These are phyloP conservation scores for Cryptosporidium ryanae DNA, from an alignment of 169 alveolate species.

Conservation along the genomic window DNA sequence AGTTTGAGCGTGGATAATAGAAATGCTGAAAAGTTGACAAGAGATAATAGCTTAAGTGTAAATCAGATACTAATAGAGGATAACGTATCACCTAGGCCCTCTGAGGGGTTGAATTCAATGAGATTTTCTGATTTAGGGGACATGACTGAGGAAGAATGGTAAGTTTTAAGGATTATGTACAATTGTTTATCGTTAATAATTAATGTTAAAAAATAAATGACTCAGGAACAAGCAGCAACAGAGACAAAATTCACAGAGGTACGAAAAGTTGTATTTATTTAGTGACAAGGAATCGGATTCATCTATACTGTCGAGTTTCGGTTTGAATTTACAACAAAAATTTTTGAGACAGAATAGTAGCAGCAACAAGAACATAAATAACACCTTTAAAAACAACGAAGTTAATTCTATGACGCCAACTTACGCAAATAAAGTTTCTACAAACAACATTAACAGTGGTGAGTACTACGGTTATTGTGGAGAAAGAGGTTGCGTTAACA, in stretches of 20 bases:
- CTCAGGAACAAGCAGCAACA: conserved; percentile 60
- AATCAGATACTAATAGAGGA: conserved; percentile 15
- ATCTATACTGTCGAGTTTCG: not conserved
- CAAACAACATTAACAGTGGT: not conserved
- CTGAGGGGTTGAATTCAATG: conserved; percentile 62
- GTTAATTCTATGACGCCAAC: no score
- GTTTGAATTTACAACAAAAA: not conserved
- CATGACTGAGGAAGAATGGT: conserved; percentile 71
- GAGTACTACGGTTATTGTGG: no score
- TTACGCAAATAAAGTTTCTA: not conserved
- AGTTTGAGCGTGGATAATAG: conserved; percentile 19
- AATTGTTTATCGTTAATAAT: conserved; percentile 1
- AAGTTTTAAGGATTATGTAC: not conserved
- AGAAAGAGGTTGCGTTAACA: no score
- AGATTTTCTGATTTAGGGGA: conserved; percentile 60
- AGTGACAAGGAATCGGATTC: conserved; percentile 14
- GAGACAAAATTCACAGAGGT: conserved; percentile 48
- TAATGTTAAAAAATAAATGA: not conserved
- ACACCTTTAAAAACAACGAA: not conserved
- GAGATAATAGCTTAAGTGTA: conserved; percentile 17
- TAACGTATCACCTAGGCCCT: conserved; percentile 48
- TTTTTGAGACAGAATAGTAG: no score
- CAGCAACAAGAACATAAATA: not conserved
- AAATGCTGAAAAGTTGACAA: not conserved
- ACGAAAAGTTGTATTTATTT: conserved; percentile 16